phyloP scores from a whole-genome alignment of 441 rosid species.

The Biscutella auriculata region DNA sequence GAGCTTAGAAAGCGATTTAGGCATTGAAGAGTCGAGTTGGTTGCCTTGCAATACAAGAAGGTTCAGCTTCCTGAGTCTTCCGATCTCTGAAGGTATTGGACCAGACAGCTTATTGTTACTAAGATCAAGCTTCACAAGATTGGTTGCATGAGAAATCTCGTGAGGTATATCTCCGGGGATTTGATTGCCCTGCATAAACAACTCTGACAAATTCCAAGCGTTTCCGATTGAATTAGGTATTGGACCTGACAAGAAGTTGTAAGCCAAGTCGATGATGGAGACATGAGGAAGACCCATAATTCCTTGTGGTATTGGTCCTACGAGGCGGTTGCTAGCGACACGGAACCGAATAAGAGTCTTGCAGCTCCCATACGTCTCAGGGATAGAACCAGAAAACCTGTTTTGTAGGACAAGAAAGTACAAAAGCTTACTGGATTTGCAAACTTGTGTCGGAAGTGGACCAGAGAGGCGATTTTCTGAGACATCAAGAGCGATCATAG shows the following conservation, averaged over 20 bases:
- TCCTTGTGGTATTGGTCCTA: slow-evolving; percentile 53
- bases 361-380: slow-evolving; percentile 53
- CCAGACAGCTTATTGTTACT: slow-evolving; percentile 69
- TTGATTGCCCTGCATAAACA: slow-evolving; percentile 63
- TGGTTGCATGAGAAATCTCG: slow-evolving; percentile 52
- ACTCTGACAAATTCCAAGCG: slow-evolving; percentile 72
- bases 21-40: slow-evolving; percentile 52
- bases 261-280: slow-evolving; percentile 69
- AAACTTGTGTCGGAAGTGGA: slow-evolving; percentile 50
- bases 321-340: slow-evolving; percentile 54
- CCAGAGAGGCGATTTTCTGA: slow-evolving; percentile 78
- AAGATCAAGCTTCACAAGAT: slow-evolving; percentile 81
- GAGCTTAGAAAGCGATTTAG: slow-evolving; percentile 49
- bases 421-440: slow-evolving; percentile 61
- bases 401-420: slow-evolving; percentile 74
- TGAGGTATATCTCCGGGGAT: slow-evolving; percentile 62
- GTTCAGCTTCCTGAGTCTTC: slow-evolving; percentile 60
- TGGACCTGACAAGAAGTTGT: slow-evolving; percentile 60
- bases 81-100: slow-evolving; percentile 68
- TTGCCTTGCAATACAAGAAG: slow-evolving; percentile 62
- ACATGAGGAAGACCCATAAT: slow-evolving; percentile 66
- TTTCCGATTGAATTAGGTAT: slow-evolving; percentile 38
- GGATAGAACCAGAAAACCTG: slow-evolving; percentile 55
- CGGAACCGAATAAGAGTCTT: slow-evolving; percentile 67
- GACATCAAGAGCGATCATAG: slow-evolving; percentile 54